Evolutionary conservation across 2,329 filamentous ascomycete species (phyloP), one percentile per base, ranked within the genome.

Genomic region (Helotiales sp.): DNA sequence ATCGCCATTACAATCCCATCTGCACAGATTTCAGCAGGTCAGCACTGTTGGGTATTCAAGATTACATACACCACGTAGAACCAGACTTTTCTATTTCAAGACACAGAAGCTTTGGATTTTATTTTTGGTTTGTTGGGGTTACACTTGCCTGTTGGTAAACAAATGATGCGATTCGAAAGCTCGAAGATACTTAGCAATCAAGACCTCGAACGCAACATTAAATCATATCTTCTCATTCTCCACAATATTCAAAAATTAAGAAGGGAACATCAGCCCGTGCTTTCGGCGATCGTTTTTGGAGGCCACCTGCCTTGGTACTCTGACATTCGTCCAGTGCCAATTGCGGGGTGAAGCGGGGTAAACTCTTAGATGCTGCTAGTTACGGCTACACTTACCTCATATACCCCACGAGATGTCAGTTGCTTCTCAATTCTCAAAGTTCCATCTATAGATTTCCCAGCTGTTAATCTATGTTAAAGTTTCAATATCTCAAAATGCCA

Each of bases 1-100:
- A 64, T 83, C 49, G 63, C 47, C 2, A 70, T 71, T 22, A 62
- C 13, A n/a, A 68, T 73, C n/a, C 67, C 71, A n/a, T 20, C 30
- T 22, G 61, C 49, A 17, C 24, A 72, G 24, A 40, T 37, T 5
- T 62, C 66, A 54, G 65, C 64, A 22, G 70, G 64, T 22, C 61
- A 72, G 34, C 70, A 70, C 62, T 64, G 57, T 49, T 73, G 69
- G 72, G 66, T 64, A 4, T 69, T 73, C 17, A 72, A 72, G 60
- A 60, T 72, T 20, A 49, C 37, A 17, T 73, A 67, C 28, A 37
- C 58, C n/a, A 5, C 5, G 11, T 55, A 55, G 17, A 55, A 20
- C 2, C 11, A 55, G 50, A 8, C 30, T 5, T 26, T 20, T 8
- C 32, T 30, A 3, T 8, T 13, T 40, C 3, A 7, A 40, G 34